Evolutionary conservation across 208 protist species (phyloP).

Genomic region (Crithidia acanthocephali): DNA sequence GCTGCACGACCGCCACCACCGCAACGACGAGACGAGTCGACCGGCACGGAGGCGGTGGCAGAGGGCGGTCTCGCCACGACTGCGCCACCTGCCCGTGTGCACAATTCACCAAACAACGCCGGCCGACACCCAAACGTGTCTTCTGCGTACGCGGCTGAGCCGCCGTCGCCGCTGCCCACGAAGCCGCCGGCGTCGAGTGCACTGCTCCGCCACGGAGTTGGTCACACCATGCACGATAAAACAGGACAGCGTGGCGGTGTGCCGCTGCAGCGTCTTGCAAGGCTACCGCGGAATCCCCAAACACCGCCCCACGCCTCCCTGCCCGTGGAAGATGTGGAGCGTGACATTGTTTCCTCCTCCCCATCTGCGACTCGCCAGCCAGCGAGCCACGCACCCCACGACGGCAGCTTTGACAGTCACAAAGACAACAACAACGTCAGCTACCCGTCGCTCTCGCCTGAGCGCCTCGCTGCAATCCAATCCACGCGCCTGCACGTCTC

Average conservation of each 20-base stretch:
- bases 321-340: slow-evolving; percentile 22
- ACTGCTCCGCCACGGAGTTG: not conserved
- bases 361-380: not conserved
- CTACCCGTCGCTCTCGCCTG: slow-evolving; percentile 1
- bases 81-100: not conserved
- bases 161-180: slow-evolving; percentile 14
- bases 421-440: not conserved
- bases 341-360: slow-evolving; percentile 23
- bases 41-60: too few species aligned
- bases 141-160: too few species aligned
- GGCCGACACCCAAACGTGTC: too few species aligned
- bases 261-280: too few species aligned
- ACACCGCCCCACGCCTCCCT: not conserved
- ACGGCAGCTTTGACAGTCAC: too few species aligned
- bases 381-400: not conserved
- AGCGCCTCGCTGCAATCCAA: slow-evolving; percentile 24
- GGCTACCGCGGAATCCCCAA: too few species aligned
- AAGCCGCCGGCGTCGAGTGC: not conserved
- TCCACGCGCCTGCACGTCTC: slow-evolving; percentile 45
- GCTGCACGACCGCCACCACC: too few species aligned
- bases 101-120: not conserved
- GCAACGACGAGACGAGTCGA: too few species aligned
- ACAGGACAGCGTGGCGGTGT: too few species aligned
- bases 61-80: not conserved
- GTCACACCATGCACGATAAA: not conserved